Conservation (phyloP, 2,329 filamentous ascomycete genomes). For the Lachnellula occidentalis region DNA sequence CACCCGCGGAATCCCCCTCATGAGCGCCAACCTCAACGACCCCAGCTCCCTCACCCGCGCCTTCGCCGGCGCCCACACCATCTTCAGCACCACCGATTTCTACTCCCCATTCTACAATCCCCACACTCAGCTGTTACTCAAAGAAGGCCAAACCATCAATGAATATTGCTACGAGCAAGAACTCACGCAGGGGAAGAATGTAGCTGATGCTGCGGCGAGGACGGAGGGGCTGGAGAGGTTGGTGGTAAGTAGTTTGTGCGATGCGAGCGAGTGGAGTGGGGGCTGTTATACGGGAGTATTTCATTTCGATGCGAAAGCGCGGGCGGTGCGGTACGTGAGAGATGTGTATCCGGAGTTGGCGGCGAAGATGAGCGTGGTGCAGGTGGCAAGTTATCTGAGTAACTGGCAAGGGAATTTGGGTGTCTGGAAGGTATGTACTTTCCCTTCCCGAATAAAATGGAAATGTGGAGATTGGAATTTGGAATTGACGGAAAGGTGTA, state of each 20-base stretch:
- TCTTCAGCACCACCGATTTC: conserved; percentile 43
- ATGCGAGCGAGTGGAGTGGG: conserved; percentile 33
- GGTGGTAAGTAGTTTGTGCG: conserved; percentile 34
- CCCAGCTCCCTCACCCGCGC: conserved; percentile 35
- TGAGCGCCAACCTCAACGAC: conserved; percentile 38
- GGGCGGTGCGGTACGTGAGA: conserved; percentile 29
- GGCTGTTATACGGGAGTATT: conserved; percentile 38
- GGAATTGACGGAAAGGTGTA: neutral
- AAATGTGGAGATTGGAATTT: too few relatives aligned
- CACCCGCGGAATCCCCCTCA: conserved; percentile 31
- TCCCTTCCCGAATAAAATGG: neutral
- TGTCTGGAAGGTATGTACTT: conserved; percentile 9
- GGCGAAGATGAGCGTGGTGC: conserved; percentile 29
- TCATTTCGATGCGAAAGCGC: conserved; percentile 35
- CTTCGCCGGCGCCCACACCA: conserved; percentile 39
- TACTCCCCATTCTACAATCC: conserved; percentile 22
- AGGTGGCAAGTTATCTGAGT: conserved; percentile 28
- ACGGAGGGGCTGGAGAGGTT: conserved; percentile 33
- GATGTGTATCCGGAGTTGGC: conserved; percentile 26
- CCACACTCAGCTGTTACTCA: conserved; percentile 11
- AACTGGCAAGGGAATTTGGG: conserved; percentile 17
- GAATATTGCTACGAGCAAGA: conserved; percentile 31
- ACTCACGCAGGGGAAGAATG: conserved; percentile 33
- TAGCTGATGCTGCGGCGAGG: conserved; percentile 33
- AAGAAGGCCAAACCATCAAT: conserved; percentile 16